These are phyloP conservation scores for Beauveria medogensis DNA, from an alignment of 2,329 filamentous ascomycete genomes.

Conservation along the genomic window DNA sequence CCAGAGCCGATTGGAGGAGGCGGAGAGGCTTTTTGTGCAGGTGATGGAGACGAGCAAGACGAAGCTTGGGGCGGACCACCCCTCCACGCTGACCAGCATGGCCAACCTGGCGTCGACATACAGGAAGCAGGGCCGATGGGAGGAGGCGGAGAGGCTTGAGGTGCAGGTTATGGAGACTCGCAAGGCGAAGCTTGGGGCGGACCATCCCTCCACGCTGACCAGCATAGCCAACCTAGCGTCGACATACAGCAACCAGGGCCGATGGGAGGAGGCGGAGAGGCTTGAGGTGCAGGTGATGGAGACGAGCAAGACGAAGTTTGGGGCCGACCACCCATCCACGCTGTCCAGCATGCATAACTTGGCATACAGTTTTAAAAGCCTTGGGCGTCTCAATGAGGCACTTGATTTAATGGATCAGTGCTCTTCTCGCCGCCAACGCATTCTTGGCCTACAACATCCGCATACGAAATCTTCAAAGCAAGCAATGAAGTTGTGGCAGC, in stretches of 20 bases:
- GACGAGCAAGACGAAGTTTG: no score
- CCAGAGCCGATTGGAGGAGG: not conserved
- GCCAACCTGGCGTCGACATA: no score
- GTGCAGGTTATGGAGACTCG: no score
- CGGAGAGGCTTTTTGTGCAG: not conserved
- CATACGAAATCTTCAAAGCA: not conserved
- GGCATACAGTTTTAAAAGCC: not conserved
- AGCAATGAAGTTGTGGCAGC: not conserved
- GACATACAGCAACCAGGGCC: no score
- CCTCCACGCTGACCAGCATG: conserved; percentile 8
- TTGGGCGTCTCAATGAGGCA: not conserved
- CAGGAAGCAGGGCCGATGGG: no score
- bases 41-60: not conserved
- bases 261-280: no score
- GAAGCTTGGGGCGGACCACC: conserved; percentile 4
- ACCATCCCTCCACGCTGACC: no score
- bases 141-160: no score
- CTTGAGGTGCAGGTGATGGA: no score
- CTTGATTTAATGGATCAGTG: not conserved
- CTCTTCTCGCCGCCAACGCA: not conserved
- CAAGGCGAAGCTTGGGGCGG: no score
- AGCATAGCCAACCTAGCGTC: no score
- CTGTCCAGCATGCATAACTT: not conserved
- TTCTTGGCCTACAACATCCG: not conserved
- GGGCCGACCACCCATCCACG: no score